These are phyloP conservation scores for Hericium erinaceus DNA, from an alignment of 768 basidiomycete species.

Conservation along the genomic window DNA sequence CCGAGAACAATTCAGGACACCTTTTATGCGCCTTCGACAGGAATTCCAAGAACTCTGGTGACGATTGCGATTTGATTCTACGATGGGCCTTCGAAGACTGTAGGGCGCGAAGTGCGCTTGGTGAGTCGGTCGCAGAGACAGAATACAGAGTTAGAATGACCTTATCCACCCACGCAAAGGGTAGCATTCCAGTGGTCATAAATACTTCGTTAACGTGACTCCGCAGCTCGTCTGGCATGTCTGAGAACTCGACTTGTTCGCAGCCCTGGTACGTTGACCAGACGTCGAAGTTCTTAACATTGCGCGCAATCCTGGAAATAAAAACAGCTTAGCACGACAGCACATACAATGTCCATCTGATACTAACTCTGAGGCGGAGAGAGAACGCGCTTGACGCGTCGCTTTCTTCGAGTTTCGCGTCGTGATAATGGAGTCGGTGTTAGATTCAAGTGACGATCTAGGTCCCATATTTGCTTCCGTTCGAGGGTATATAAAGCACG, in stretches of 20 bases:
- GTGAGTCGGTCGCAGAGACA: neutral
- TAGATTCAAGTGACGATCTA: neutral
- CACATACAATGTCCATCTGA: too few species aligned
- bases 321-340: neutral
- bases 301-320: constrained; percentile 36
- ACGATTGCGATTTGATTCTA: constrained; percentile 16
- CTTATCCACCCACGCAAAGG: constrained; percentile 34
- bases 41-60: constrained; percentile 24
- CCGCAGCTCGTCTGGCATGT: constrained; percentile 33
- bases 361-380: neutral
- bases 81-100: constrained; percentile 21
- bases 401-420: constrained; percentile 9
- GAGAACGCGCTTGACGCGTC: constrained; percentile 11
- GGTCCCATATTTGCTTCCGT: neutral
- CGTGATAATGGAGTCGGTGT: too few species aligned
- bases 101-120: neutral
- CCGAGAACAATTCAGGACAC: constrained; percentile 33
- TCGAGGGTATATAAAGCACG: neutral
- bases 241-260: constrained; percentile 38
- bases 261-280: constrained; percentile 42
- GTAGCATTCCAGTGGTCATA: constrained; percentile 25
- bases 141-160: constrained; percentile 16
- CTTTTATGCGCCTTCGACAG: constrained; percentile 23
- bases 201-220: constrained; percentile 31
- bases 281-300: constrained; percentile 38